These are phyloP conservation scores for Myriangium duriaei DNA, from an alignment of 2,329 filamentous ascomycete species.

Conservation along the genomic window DNA sequence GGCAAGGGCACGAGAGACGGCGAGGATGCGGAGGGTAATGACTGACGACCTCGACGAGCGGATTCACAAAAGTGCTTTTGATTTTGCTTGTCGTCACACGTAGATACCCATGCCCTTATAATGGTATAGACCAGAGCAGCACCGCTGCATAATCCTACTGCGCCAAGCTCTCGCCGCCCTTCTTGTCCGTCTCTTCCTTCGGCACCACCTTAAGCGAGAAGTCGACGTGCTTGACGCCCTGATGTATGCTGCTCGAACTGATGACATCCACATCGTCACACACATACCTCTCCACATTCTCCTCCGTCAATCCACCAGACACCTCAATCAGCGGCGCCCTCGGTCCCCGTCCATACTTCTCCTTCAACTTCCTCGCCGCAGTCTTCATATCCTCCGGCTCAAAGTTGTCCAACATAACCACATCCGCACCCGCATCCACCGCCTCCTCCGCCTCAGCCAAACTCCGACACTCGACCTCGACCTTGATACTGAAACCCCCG, in stretches of 20 bases:
- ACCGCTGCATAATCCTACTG: background rate
- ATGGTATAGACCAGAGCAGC: too few species aligned
- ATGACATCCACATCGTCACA: conserved; percentile 80
- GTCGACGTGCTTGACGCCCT: conserved; percentile 86
- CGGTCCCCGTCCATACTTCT: conserved; percentile 56
- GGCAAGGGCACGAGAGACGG: conserved; percentile 5
- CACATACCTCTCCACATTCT: conserved; percentile 75
- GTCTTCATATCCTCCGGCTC: conserved; percentile 61
- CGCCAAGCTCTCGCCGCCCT: conserved; percentile 1
- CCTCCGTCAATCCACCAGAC: conserved; percentile 74
- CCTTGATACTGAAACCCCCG: conserved; percentile 81
- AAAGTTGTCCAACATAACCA: conserved; percentile 98
- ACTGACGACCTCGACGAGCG: background rate
- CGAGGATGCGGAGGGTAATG: background rate
- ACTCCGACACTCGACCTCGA: conserved; percentile 89
- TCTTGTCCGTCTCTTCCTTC: conserved; percentile 19
- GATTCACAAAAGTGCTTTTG: background rate
- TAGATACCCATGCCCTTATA: conserved; percentile 1
- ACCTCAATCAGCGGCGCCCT: conserved; percentile 75
- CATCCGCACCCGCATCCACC: conserved; percentile 78
- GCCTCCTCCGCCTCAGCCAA: conserved; percentile 85
- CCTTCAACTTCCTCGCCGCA: conserved; percentile 64
- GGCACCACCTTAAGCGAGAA: conserved; percentile 82
- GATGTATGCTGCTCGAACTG: conserved; percentile 92
- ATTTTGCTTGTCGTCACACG: background rate